Conservation (phyloP, 1,284 basidiomycete genomes). For the Exobasidium cylindrosporum region DNA sequence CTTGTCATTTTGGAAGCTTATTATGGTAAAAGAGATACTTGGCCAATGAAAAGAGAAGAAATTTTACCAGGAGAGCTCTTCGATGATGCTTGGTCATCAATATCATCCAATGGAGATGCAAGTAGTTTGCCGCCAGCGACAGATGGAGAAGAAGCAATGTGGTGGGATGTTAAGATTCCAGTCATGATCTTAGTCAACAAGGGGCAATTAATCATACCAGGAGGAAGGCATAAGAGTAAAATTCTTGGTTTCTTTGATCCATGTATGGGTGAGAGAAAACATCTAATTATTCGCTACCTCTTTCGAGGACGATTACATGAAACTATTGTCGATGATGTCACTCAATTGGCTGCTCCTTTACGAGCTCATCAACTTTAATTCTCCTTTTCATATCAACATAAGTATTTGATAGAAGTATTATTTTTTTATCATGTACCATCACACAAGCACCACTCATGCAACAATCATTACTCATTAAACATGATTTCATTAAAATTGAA, state of each 20-base stretch:
- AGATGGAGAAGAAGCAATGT: conserved; percentile 55
- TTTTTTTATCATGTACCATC: no score
- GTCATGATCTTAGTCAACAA: conserved; percentile 77
- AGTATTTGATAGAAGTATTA: not conserved
- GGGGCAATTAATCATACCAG: conserved; percentile 75
- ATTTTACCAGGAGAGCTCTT: conserved; percentile 12
- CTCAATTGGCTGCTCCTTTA: conserved; percentile 17
- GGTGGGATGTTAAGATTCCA: conserved; percentile 73
- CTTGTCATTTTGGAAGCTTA: conserved; percentile 70
- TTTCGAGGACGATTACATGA: conserved; percentile 74
- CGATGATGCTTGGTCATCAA: conserved; percentile 4
- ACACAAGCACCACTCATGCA: no score
- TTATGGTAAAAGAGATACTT: conserved; percentile 57
- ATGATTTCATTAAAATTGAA: not conserved
- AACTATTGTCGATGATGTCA: conserved; percentile 62
- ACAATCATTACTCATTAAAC: not conserved
- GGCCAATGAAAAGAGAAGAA: conserved; percentile 11
- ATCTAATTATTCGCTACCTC: conserved; percentile 68
- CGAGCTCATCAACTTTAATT: conserved; percentile 7
- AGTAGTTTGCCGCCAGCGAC: conserved; percentile 7
- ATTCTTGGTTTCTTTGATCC: conserved; percentile 75
- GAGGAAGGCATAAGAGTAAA: conserved; percentile 66
- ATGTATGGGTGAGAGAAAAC: conserved; percentile 67
- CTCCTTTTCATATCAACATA: not conserved
- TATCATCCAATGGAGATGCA: conserved; percentile 10